These are phyloP conservation scores for Pochonia chlamydosporia DNA, from an alignment of 2,329 filamentous ascomycete genomes.

Conservation along the genomic window DNA sequence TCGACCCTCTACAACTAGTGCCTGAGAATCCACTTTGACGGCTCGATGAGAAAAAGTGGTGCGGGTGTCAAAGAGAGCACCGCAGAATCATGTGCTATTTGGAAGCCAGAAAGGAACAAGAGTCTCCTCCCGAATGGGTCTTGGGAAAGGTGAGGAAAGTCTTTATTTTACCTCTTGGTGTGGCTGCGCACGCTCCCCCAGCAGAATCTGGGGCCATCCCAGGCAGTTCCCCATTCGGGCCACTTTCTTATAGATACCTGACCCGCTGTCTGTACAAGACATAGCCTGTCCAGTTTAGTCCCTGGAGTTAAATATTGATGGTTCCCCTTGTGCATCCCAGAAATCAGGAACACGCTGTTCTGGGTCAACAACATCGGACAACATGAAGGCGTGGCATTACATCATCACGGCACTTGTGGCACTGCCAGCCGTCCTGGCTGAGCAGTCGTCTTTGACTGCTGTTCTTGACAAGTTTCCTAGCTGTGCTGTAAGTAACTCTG, in stretches of 20 bases:
- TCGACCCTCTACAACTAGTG: neutral
- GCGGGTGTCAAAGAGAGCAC: neutral
- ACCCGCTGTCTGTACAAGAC: neutral
- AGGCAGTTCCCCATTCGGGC: too few species aligned
- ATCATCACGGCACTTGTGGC: neutral
- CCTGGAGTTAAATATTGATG: neutral
- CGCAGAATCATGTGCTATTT: neutral
- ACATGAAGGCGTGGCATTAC: neutral
- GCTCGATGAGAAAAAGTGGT: neutral
- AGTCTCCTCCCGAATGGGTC: neutral
- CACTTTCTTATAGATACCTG: neutral
- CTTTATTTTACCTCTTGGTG: neutral
- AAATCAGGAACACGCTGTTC: neutral
- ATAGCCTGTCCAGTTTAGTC: too few species aligned
- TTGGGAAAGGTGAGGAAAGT: neutral
- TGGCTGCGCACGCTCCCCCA: neutral
- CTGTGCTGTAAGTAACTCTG: neutral
- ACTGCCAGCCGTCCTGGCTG: neutral
- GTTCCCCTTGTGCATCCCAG: neutral
- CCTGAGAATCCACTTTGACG: neutral
- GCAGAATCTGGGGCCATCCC: too few species aligned
- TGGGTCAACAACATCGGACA: neutral
- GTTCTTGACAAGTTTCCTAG: neutral
- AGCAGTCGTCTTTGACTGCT: neutral
- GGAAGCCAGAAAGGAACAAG: neutral